Conservation (phyloP, 192 early-diverging fungal genomes). For the Dissophora ornata region DNA sequence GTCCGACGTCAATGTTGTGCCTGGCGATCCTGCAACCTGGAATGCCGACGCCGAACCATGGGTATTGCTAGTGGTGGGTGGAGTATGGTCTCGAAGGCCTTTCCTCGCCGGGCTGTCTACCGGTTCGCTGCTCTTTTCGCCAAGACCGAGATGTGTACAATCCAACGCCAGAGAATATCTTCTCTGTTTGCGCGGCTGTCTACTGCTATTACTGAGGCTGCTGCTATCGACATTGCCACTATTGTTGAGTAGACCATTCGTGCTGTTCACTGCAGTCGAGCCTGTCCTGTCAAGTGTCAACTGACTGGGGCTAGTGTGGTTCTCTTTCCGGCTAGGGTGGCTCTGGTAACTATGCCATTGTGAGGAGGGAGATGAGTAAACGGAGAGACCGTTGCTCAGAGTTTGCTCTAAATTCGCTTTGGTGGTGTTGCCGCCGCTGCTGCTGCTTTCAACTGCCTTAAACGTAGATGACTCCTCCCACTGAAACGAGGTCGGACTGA, state of each 20-base stretch:
- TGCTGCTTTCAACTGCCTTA: conserved; percentile 4
- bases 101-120: conserved; percentile 30
- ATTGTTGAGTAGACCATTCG: not conserved
- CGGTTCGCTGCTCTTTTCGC: conserved; percentile 37
- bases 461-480: conserved; percentile 40
- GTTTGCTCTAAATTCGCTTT: not conserved
- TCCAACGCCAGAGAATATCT: conserved; percentile 40
- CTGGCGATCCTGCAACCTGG: not conserved
- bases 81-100: conserved; percentile 33
- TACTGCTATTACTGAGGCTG: not conserved
- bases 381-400: not conserved
- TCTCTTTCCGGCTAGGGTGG: conserved; percentile 39
- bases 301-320: conserved; percentile 37
- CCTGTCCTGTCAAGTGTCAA: conserved; percentile 16
- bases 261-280: not conserved
- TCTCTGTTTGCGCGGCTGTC: conserved; percentile 2
- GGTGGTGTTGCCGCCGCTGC: not conserved
- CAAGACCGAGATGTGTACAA: conserved; percentile 46
- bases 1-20: not conserved
- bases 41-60: not conserved
- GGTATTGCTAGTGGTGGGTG: not conserved
- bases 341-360: conserved; percentile 7
- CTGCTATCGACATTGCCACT: conserved; percentile 2
- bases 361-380: not conserved
- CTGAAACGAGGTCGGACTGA: conserved; percentile 36